These are phyloP conservation scores for Alectoria sarmentosa DNA, from an alignment of 495 filamentous ascomycete genomes.

Conservation along the genomic window DNA sequence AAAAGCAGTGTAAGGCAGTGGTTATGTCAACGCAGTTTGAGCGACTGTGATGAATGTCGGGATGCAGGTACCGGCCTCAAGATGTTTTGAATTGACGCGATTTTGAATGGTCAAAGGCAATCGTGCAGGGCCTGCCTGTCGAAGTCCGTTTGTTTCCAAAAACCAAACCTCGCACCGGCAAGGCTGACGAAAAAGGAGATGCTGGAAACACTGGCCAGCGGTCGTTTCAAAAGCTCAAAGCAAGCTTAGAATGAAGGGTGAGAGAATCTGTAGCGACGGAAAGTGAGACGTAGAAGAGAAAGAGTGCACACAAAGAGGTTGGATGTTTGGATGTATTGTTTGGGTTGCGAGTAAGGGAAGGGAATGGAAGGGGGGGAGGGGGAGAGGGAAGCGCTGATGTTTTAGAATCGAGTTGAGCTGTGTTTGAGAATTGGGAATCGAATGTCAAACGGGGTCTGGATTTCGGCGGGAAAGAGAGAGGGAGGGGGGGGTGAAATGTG, in stretches of 20 bases:
- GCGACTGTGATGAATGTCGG: slow-evolving; percentile 4
- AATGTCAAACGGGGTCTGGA: slow-evolving; percentile 12
- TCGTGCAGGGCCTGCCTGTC: slow-evolving; percentile 18
- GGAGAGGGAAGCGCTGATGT: slow-evolving; percentile 15
- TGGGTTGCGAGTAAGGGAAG: slow-evolving; percentile 2
- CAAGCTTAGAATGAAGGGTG: slow-evolving; percentile 6
- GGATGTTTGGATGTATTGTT: slow-evolving; percentile 6
- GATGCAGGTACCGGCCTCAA: slow-evolving; percentile 15
- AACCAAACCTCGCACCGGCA: slow-evolving; percentile 8
- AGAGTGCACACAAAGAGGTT: not conserved
- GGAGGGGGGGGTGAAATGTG: not conserved
- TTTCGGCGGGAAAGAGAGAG: not conserved
- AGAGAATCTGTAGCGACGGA: slow-evolving; percentile 19
- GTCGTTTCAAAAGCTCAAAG: slow-evolving; percentile 13
- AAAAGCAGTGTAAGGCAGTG: not conserved
- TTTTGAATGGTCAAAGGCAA: not conserved
- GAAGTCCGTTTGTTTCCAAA: slow-evolving; percentile 12
- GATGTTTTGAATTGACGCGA: slow-evolving; percentile 3
- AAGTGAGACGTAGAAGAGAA: slow-evolving; percentile 13
- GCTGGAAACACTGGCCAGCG: not conserved
- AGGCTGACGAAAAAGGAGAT: slow-evolving; percentile 3
- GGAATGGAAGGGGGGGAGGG: not conserved
- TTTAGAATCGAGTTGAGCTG: slow-evolving; percentile 11
- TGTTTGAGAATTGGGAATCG: slow-evolving; percentile 15
- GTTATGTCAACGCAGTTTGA: not conserved